Percentiles rank a stretch among this genome's conserved stretches.
Evolutionary conservation across 495 filamentous ascomycete species (phyloP).

Genomic region (Bacidia rubella): DNA sequence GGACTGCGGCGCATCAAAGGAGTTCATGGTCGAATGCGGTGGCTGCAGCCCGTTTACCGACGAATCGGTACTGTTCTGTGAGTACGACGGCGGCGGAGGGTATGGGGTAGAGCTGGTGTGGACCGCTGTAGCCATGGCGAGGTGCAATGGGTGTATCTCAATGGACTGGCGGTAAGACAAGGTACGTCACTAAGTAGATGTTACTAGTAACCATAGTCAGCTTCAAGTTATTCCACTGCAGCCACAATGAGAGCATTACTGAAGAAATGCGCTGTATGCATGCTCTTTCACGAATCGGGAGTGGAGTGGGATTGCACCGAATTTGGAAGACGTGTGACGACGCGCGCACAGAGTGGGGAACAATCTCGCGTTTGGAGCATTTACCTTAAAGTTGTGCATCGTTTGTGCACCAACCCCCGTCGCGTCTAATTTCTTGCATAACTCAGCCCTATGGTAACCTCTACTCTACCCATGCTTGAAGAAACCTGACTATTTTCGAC

Average conservation of each 20-base stretch:
- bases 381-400: not conserved
- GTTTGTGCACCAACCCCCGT: not conserved
- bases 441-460: not conserved
- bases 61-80: conserved; percentile 30
- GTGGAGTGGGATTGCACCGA: not conserved
- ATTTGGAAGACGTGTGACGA: conserved; percentile 1
- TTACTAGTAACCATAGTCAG: not conserved
- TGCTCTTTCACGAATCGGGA: not conserved
- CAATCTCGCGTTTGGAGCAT: not conserved
- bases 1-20: conserved; percentile 39
- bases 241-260: too few species aligned
- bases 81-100: conserved; percentile 31
- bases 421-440: not conserved
- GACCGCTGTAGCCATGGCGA: conserved; percentile 27
- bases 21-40: conserved; percentile 35
- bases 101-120: conserved; percentile 28
- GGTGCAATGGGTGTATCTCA: conserved; percentile 9
- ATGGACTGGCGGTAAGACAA: not conserved
- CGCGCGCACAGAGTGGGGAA: not conserved
- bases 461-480: not conserved
- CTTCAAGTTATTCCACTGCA: too few species aligned
- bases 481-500: too few species aligned
- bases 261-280: too few species aligned
- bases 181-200: not conserved
- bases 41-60: conserved; percentile 27